phyloP scores from a whole-genome alignment of 1,139 yeast genomes.

The Nakaseomyces glabratus region DNA sequence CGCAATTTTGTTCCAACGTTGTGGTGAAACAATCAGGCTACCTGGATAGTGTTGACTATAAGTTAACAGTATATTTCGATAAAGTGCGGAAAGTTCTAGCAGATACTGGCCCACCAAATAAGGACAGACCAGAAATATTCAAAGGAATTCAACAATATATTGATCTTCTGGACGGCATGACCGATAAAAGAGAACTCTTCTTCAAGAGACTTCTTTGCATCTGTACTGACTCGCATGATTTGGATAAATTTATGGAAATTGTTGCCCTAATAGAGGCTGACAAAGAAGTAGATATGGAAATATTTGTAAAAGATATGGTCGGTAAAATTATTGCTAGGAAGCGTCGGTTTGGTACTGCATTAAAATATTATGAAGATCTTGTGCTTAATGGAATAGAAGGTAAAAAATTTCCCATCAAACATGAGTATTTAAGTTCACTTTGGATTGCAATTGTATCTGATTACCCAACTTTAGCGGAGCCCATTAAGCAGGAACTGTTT shows the following conservation, averaged over 20 bases:
- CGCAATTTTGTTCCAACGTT: constrained; percentile 13
- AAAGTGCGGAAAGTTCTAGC: constrained; percentile 11
- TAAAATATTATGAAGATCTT: constrained; percentile 6
- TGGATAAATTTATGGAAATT: constrained; percentile 12
- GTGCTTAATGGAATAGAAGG: constrained; percentile 7
- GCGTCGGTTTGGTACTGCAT: background rate
- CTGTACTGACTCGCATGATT: constrained; percentile 12
- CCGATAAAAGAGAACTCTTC: constrained; percentile 5
- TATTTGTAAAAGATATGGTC: background rate
- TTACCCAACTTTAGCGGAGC: constrained; percentile 18
- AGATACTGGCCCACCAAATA: background rate
- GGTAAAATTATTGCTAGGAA: constrained; percentile 1
- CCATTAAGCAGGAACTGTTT: constrained; percentile 18
- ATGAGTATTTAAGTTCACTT: constrained; percentile 12
- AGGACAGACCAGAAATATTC: constrained; percentile 9
- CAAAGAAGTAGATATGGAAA: constrained; percentile 9
- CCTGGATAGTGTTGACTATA: constrained; percentile 12
- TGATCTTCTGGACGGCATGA: constrained; percentile 2
- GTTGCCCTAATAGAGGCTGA: constrained; percentile 12
- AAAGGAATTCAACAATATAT: constrained; percentile 6
- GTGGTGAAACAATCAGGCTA: constrained; percentile 15
- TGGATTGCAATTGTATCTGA: constrained; percentile 17
- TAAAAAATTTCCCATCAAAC: constrained; percentile 10
- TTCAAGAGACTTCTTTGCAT: background rate
- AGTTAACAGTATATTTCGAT: constrained; percentile 13